Evolutionary conservation across 768 basidiomycete species (phyloP).

Genomic region (Hirschioporus abietinus): DNA sequence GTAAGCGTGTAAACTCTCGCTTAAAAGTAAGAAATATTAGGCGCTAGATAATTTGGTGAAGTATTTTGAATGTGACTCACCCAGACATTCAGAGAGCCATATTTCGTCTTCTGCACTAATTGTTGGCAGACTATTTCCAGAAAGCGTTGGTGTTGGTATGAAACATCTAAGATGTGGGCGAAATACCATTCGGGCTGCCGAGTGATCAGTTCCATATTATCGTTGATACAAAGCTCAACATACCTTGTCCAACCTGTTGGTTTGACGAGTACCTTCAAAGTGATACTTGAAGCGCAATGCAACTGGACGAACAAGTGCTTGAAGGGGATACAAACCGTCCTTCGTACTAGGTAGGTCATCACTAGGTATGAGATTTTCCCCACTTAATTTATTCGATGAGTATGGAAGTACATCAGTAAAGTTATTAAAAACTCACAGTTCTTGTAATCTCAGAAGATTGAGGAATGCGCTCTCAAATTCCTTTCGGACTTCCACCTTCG

Average conservation of each 20-base stretch:
- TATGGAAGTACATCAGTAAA: slow-evolving; percentile 3
- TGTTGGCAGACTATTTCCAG: slow-evolving; percentile 72
- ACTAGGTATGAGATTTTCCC: slow-evolving; percentile 38
- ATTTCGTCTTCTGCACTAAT: slow-evolving; percentile 60
- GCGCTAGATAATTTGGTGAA: not conserved
- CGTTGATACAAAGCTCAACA: not conserved
- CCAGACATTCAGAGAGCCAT: slow-evolving; percentile 64
- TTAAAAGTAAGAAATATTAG: slow-evolving; percentile 26
- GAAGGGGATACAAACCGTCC: slow-evolving; percentile 74
- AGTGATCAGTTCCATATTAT: not conserved
- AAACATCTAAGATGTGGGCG: slow-evolving; percentile 81
- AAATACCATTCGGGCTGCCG: slow-evolving; percentile 95
- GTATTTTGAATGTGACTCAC: slow-evolving; percentile 35
- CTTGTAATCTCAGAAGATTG: slow-evolving; percentile 74
- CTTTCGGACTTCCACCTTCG: slow-evolving; percentile 44
- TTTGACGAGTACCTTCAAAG: slow-evolving; percentile 81
- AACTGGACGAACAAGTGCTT: slow-evolving; percentile 80
- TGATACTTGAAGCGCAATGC: slow-evolving; percentile 90
- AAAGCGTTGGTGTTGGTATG: slow-evolving; percentile 80
- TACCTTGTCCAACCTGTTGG: slow-evolving; percentile 92
- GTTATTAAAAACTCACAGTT: slow-evolving; percentile 48
- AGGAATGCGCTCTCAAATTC: slow-evolving; percentile 73
- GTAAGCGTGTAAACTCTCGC: slow-evolving; percentile 78
- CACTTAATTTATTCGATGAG: slow-evolving; percentile 33
- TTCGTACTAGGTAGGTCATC: slow-evolving; percentile 26